Conservation (phyloP, 371 early-diverging fungal species). For the Entomophthora muscae region DNA sequence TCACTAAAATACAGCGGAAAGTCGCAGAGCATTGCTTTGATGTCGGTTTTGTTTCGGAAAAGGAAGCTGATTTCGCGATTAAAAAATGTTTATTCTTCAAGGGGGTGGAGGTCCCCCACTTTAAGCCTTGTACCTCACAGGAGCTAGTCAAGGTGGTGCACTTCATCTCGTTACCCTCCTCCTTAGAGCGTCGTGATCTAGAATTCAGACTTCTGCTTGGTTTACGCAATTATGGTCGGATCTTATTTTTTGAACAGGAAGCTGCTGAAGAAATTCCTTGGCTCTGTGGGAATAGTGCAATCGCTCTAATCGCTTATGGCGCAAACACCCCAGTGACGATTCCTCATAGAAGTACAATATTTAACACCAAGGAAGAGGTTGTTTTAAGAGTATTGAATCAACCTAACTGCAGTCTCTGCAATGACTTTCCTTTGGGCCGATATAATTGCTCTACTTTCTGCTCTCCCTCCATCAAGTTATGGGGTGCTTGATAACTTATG, state of each 20-base stretch:
- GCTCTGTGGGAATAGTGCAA: background rate
- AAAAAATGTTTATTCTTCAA: background rate
- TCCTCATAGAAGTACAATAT: no score
- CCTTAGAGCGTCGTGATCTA: background rate
- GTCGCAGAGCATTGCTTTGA: background rate
- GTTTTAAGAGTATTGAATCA: no score
- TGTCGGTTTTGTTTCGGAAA: background rate
- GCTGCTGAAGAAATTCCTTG: background rate
- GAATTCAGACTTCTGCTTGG: background rate
- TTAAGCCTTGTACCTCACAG: background rate
- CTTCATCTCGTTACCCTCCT: background rate
- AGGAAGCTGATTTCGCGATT: background rate
- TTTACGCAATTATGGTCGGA: background rate
- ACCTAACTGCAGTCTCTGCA: no score
- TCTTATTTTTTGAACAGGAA: background rate
- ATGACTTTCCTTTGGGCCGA: no score
- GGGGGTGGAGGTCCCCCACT: background rate
- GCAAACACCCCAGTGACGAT: no score
- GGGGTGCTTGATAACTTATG: no score
- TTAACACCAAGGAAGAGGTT: no score
- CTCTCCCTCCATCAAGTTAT: no score
- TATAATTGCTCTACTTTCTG: no score
- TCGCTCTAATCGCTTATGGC: no score
- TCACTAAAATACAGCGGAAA: background rate
- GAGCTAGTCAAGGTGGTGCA: background rate